Evolutionary conservation across 2,329 filamentous ascomycete genomes (phyloP).

Genomic region (Sarocladium oryzae): DNA sequence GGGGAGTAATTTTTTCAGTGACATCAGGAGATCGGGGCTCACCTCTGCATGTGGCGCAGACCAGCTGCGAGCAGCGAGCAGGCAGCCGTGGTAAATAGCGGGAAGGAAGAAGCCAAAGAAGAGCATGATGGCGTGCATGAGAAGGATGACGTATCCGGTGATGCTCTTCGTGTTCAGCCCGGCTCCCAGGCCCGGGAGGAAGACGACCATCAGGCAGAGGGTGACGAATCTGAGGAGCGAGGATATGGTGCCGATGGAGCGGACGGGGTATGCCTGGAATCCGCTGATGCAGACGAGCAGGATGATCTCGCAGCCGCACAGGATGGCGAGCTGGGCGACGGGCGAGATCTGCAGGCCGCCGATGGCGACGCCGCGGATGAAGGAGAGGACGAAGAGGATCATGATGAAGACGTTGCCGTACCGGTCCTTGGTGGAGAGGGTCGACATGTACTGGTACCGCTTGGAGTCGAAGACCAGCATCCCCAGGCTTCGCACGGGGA

Average conservation of each 20-base stretch:
- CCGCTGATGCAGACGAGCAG: constrained; percentile 32
- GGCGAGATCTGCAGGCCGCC: constrained; percentile 51
- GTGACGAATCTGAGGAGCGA: constrained; percentile 41
- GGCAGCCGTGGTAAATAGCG: not conserved
- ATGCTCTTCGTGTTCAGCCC: constrained; percentile 56
- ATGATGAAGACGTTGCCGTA: constrained; percentile 53
- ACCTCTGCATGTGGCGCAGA: not conserved
- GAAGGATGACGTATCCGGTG: constrained; percentile 62
- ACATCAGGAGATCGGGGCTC: not conserved
- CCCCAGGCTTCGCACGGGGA: constrained; percentile 21
- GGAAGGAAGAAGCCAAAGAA: constrained; percentile 1
- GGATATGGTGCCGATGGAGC: constrained; percentile 60
- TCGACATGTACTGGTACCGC: constrained; percentile 54
- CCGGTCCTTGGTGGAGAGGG: constrained; percentile 32
- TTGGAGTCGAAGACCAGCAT: constrained; percentile 44
- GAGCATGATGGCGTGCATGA: constrained; percentile 55
- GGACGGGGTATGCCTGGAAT: constrained; percentile 51
- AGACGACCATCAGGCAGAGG: constrained; percentile 30
- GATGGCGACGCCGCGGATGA: constrained; percentile 59
- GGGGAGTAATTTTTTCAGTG: not conserved
- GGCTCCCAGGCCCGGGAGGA: constrained; percentile 52
- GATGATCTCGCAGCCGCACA: constrained; percentile 64
- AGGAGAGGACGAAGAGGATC: constrained; percentile 56
- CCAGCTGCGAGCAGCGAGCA: not conserved
- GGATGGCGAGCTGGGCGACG: constrained; percentile 60